Evolutionary conservation across 306 rosid species (phyloP), one percentile per base, ranked within the genome.

Genomic region (Cyamopsis tetragonoloba): DNA sequence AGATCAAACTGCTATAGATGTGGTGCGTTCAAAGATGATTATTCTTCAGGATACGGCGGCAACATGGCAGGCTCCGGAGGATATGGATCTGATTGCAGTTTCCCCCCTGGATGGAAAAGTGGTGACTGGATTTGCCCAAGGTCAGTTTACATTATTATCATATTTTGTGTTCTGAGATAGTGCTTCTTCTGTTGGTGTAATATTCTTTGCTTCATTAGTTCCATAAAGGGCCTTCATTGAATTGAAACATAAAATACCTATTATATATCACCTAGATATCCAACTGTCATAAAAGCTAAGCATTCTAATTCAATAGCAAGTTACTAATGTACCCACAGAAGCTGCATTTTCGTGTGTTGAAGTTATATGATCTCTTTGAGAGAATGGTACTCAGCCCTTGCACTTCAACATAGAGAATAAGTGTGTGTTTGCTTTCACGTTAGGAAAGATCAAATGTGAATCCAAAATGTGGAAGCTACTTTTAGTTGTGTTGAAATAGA

Each of bases 41-140:
- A 82, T 67, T 30, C 69, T 32, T 79, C 73, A 14, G 87, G 79
- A 37, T 78, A 76, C 76, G 85, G 75, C 8, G 76, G 73, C 26
- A 65, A 65, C 68, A 57, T 78, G 78, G 57, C 77, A 17, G 79
- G 37, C 46, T 73, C 91, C 9, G 89, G 59, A 62, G 79, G 74
- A 34, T 82, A 81, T 79, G 89, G 78, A 38, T 79, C 89, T 54
- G 90, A 79, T 44, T 43, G 76, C 71, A 81, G 77, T 70, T 71
- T 76, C 30, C 96, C 95, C 2, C 96, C 99, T 3, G 99, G 99
- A 62, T 95, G 99, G 99, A 95, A 95, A 87, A 10, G 79, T 28
- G 99, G 99, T 13, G 99, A 95, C 77, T 95, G 99, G 99, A 27
- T 85, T 70, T 95, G 99, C 81, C 69, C 77, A 27, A 88, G 96